Evolutionary conservation across 176 grass and related monocot genomes (phyloP).

Genomic region (Paspalum notatum): DNA sequence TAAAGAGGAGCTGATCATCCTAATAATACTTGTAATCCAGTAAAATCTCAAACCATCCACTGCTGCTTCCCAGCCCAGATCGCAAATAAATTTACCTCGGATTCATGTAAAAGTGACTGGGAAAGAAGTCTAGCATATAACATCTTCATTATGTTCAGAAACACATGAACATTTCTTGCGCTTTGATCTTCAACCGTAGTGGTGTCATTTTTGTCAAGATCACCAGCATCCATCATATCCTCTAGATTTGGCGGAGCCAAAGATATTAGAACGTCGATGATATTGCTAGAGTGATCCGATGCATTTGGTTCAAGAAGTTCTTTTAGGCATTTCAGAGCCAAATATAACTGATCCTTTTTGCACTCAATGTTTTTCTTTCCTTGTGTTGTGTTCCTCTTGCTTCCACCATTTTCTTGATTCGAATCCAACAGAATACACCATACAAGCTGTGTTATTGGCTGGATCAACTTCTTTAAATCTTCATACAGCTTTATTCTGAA

Average conservation of each 20-base stretch:
- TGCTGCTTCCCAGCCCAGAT: slow-evolving; percentile 18
- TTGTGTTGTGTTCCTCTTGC: slow-evolving; percentile 59
- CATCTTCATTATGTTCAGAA: slow-evolving; percentile 62
- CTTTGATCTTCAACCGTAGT: slow-evolving; percentile 28
- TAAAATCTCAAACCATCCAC: slow-evolving; percentile 29
- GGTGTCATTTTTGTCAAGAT: slow-evolving; percentile 28
- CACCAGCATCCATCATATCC: slow-evolving; percentile 31
- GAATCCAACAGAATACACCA: slow-evolving; percentile 54
- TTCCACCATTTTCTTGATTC: slow-evolving; percentile 52
- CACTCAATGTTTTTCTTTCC: slow-evolving; percentile 62
- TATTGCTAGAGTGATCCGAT: slow-evolving; percentile 44
- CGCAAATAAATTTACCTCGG: slow-evolving; percentile 62
- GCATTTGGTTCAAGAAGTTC: slow-evolving; percentile 65
- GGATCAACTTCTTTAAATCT: slow-evolving; percentile 58
- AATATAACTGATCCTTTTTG: slow-evolving; percentile 63
- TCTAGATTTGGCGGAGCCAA: slow-evolving; percentile 48
- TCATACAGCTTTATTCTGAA: slow-evolving; percentile 39
- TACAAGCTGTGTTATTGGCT: slow-evolving; percentile 70
- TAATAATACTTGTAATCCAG: slow-evolving; percentile 4
- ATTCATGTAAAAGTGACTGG: slow-evolving; percentile 74
- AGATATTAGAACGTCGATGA: slow-evolving; percentile 56
- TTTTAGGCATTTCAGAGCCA: slow-evolving; percentile 68
- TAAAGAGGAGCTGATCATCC: neutral
- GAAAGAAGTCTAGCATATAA: slow-evolving; percentile 57
- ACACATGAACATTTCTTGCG: slow-evolving; percentile 40